Evolutionary conservation across 2,329 filamentous ascomycete species (phyloP).

Genomic region (Ascomycota sp.): DNA sequence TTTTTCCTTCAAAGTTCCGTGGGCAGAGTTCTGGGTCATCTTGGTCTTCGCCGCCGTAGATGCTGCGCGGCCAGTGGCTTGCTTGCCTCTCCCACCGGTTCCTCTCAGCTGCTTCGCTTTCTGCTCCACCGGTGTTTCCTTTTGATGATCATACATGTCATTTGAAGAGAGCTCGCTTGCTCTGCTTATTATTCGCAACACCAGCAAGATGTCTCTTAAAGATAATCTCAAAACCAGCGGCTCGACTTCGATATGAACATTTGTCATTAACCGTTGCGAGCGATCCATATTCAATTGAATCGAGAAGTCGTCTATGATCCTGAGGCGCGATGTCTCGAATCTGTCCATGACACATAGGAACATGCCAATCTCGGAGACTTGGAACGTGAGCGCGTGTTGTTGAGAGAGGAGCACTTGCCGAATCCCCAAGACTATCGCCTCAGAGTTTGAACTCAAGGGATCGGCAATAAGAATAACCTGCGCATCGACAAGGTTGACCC

Average conservation of each 20-base stretch:
- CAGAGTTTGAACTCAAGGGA: constrained; percentile 70
- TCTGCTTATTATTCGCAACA: constrained; percentile 77
- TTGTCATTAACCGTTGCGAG: constrained; percentile 42
- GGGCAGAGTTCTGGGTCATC: constrained; percentile 14
- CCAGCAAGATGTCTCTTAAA: constrained; percentile 81
- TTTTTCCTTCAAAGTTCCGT: constrained; percentile 7
- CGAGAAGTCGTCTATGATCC: constrained; percentile 93
- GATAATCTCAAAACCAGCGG: constrained; percentile 81
- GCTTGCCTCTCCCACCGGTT: constrained; percentile 29
- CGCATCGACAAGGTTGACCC: constrained; percentile 85
- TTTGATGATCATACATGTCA: constrained; percentile 27
- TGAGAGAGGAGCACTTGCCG: constrained; percentile 86
- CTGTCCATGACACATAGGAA: constrained; percentile 97
- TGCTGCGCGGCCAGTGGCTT: constrained; percentile 33
- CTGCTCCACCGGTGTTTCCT: constrained; percentile 22
- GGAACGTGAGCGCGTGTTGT: constrained; percentile 83
- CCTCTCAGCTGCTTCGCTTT: constrained; percentile 34
- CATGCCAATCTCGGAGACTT: constrained; percentile 91
- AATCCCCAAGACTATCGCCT: constrained; percentile 86
- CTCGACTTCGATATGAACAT: constrained; percentile 72
- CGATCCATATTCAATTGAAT: constrained; percentile 73
- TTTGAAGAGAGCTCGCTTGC: constrained; percentile 62
- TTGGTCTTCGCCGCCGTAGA: constrained; percentile 28
- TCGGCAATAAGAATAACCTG: constrained; percentile 95
- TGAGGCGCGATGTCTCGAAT: constrained; percentile 74